Base-by-base conservation (phyloP, 2,329 filamentous ascomycete species). In the Paraphoma sp. region DNA sequence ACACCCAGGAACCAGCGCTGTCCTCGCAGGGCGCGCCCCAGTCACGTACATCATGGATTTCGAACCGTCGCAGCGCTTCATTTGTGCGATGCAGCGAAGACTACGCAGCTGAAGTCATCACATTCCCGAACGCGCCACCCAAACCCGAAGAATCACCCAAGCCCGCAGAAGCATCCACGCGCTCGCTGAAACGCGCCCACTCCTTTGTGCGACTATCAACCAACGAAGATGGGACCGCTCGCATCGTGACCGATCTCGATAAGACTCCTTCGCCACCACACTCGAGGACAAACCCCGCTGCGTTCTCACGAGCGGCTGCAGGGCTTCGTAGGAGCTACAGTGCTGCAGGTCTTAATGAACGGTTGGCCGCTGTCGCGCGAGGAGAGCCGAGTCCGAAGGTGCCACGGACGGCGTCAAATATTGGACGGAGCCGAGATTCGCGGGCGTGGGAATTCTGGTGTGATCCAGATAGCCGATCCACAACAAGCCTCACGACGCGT, bases 381-480 rank as follows among this genome's bases (percentile, higher is more conserved):
- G 63, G 68, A 33, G 65, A 69, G 53, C 72, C 73, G 23, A 67
- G 69, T 51, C 66, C 75, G 14, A 71, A 72, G 57, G 63, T 76
- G 36, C 65, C 70, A n/a, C 76, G 86, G 12, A 83, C 84, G 28
- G 85, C 84, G 17, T 71, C 73, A 62, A 79, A 80, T 33, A 87
- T 88, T 53, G 91, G 91, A 14, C 75, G 94, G 54, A 97, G 93
- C 54, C 88, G 92, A 52, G 91, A 97, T 74, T 91, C 93, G 16
- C 88, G 93, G 48, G 91, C 90, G 6, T 97, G 94, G 94, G 92
- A 96, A 70, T 92, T 92, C 54, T 93, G 91, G 79, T 94, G 92
- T 68, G 92, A 96, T 71, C 88, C 89, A 7, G 91, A 95, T 63
- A 82, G 86, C 49, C 88, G 90, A 43, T 91, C 92, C 54, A 73